Evolutionary conservation across 2,329 filamentous ascomycete genomes (phyloP).

Genomic region (Neofusicoccum cordaticola): DNA sequence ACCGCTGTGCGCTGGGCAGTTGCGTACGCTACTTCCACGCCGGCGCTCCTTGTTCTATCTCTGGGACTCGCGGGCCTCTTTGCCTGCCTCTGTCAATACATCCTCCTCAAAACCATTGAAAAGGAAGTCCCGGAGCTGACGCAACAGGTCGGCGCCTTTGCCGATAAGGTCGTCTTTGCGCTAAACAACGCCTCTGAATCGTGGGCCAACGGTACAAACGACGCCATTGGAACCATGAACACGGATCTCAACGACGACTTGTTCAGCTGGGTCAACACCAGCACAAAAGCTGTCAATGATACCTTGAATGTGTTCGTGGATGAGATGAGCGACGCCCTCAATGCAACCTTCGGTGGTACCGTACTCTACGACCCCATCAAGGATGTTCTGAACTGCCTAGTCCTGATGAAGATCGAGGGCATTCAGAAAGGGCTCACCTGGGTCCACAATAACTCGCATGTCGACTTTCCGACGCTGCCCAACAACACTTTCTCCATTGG

Average conservation of each 20-base stretch:
- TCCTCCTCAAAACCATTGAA: constrained; percentile 71
- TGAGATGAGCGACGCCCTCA: constrained; percentile 71
- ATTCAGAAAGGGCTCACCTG: constrained; percentile 90
- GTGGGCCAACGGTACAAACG: constrained; percentile 77
- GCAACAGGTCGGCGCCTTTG: constrained; percentile 72
- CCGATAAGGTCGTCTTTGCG: constrained; percentile 70
- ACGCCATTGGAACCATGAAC: constrained; percentile 63
- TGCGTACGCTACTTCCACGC: constrained; percentile 80
- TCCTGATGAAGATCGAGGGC: constrained; percentile 79
- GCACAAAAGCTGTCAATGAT: constrained; percentile 76
- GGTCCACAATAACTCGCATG: constrained; percentile 82
- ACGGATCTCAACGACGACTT: constrained; percentile 78
- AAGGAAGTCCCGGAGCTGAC: constrained; percentile 74
- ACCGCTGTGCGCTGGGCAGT: constrained; percentile 77
- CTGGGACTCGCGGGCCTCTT: constrained; percentile 80
- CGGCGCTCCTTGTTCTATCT: constrained; percentile 81
- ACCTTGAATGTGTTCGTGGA: constrained; percentile 81
- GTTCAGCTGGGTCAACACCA: constrained; percentile 81
- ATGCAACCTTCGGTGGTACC: constrained; percentile 77
- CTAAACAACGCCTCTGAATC: constrained; percentile 69
- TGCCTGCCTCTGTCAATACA: constrained; percentile 76
- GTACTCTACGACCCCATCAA: constrained; percentile 74
- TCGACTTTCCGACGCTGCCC: constrained; percentile 74
- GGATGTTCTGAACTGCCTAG: constrained; percentile 80
- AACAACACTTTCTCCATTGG: constrained; percentile 82